These are phyloP conservation scores for Isabelozyma pseudorhagii DNA, from an alignment of 805 yeast species.

Conservation along the genomic window DNA sequence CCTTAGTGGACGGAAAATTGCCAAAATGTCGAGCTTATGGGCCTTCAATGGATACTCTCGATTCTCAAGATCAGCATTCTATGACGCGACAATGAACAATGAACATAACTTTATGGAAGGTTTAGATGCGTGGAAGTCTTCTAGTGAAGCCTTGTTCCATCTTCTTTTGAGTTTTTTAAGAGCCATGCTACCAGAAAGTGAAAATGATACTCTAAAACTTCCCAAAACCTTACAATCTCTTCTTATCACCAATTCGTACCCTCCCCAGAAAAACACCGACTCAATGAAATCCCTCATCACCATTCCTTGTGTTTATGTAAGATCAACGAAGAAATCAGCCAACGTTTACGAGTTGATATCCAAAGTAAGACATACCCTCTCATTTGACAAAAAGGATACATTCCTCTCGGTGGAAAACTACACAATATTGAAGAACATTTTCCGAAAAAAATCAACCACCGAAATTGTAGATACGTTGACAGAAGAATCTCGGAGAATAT, in stretches of 20 bases:
- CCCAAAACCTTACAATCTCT: constrained; percentile 68
- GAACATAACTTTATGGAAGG: constrained; percentile 61
- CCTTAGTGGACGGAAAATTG: constrained; percentile 73
- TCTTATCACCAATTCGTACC: constrained; percentile 65
- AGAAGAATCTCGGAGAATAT: constrained; percentile 64
- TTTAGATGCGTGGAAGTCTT: constrained; percentile 70
- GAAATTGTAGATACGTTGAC: constrained; percentile 65
- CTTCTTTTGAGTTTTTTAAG: constrained; percentile 71
- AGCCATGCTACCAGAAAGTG: constrained; percentile 71
- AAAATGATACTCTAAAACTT: constrained; percentile 51
- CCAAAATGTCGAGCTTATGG: constrained; percentile 85
- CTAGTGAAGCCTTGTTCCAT: constrained; percentile 85
- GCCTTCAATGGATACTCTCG: constrained; percentile 58
- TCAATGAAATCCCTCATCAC: constrained; percentile 38
- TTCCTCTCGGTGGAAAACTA: constrained; percentile 78
- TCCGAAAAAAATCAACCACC: constrained; percentile 51
- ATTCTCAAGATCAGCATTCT: constrained; percentile 28
- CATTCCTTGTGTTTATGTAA: constrained; percentile 62
- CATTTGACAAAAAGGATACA: constrained; percentile 65
- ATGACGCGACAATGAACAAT: constrained; percentile 30
- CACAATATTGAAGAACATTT: constrained; percentile 68
- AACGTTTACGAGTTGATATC: constrained; percentile 58
- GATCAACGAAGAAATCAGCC: constrained; percentile 46
- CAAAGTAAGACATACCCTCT: constrained; percentile 47
- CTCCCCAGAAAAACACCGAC: constrained; percentile 52